Evolutionary conservation across 2,329 filamentous ascomycete species (phyloP).

Genomic region (Drechslerella dactyloides): DNA sequence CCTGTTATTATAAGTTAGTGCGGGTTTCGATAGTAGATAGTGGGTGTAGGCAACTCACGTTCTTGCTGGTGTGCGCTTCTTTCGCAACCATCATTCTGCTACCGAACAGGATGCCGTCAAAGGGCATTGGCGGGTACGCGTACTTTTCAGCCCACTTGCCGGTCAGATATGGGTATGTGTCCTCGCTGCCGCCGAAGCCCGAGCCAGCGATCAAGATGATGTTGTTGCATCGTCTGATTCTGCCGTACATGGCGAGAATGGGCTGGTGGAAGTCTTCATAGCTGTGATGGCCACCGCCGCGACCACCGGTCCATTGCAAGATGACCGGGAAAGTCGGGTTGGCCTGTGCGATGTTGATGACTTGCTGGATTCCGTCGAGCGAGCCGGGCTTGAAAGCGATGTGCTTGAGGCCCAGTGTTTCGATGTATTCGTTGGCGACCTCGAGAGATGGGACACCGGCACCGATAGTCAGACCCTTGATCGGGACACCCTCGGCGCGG

Average conservation of each 20-base stretch:
- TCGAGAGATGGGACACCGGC: constrained; percentile 93
- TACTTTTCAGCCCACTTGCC: constrained; percentile 86
- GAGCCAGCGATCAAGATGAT: constrained; percentile 88
- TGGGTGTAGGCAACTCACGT: constrained; percentile 55
- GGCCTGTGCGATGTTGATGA: constrained; percentile 92
- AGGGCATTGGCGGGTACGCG: constrained; percentile 90
- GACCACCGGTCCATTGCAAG: constrained; percentile 92
- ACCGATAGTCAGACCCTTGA: constrained; percentile 90
- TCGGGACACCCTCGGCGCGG: constrained; percentile 82
- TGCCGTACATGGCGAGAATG: constrained; percentile 86
- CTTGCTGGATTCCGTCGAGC: constrained; percentile 81
- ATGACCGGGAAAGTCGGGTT: constrained; percentile 92
- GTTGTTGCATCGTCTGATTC: constrained; percentile 83
- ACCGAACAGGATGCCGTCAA: constrained; percentile 87
- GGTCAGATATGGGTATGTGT: constrained; percentile 90
- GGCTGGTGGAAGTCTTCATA: constrained; percentile 95
- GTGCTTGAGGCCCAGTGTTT: constrained; percentile 89
- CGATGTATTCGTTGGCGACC: constrained; percentile 90
- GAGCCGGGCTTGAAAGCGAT: constrained; percentile 95
- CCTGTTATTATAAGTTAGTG: too few relatives aligned
- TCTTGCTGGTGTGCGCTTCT: constrained; percentile 85
- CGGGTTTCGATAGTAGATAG: neutral
- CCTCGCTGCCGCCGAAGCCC: constrained; percentile 87
- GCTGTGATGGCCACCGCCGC: constrained; percentile 92
- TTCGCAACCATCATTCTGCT: constrained; percentile 95